Evolutionary conservation across 805 yeast species (phyloP), one percentile per base, ranked within the genome.

Genomic region (Metschnikowia anglica): DNA sequence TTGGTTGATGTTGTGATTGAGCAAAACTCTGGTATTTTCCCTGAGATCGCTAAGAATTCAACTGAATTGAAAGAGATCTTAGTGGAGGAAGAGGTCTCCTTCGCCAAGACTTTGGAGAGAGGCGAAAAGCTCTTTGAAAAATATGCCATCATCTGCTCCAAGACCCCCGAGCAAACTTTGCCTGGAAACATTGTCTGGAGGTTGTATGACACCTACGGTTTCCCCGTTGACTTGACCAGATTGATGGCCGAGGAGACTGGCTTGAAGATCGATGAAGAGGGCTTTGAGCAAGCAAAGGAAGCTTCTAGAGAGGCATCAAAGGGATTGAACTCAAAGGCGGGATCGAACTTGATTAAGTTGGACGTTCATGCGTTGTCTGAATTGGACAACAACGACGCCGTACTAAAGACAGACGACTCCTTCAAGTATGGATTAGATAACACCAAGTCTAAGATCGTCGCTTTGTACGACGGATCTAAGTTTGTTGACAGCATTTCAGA

Each of bases 221-320:
- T 93, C 85, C 99, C 99, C 28, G 97, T 89, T 44, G 99, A 93
- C 69, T 79, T 93, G 62, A 93, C 99, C 23, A 82, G 96, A 63
- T 78, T 93, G 62, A 93, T 93, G 99, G 99, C 99, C 34, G 98
- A 91, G 68, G 99, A 93, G 70, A 88, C 93, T 46, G 95, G 95
- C 15, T 78, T 93, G 56, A 83, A 81, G 58, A 91, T 93, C 51
- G 97, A 93, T 64, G 96, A 89, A 63, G 82, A 73, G 38, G 98
- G 88, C 26, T 93, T 93, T 60, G 97, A 90, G 67, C 79, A 79
- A 54, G 98, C 99, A 37, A 87, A 83, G 63, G 77, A 80, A 51
- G 95, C 83, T 54, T 86, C 97, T 9, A 80, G 85, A 63, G 97
- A 90, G 72, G 98, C 98, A 31, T 89, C 97, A 17, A 93, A 91